Conservation (phyloP, 345 rosid genomes). For the Boechera divaricarpa region DNA sequence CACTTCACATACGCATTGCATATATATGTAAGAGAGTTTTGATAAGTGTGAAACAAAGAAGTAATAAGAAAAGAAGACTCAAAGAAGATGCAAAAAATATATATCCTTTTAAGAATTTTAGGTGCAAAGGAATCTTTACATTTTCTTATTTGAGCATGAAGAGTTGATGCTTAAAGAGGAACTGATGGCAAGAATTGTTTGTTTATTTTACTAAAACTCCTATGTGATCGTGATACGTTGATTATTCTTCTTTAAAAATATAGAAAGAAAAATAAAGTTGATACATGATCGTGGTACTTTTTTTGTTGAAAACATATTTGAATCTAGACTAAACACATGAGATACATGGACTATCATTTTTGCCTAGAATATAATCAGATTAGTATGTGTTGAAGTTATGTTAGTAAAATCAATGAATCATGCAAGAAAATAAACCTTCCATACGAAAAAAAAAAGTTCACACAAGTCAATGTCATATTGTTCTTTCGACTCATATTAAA, state of each 20-base stretch:
- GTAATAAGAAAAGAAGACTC: background rate
- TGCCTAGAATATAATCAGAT: too few relatives aligned
- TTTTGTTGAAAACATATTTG: constrained; percentile 24
- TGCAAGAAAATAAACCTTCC: too few relatives aligned
- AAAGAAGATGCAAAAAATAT: background rate
- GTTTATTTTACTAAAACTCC: background rate
- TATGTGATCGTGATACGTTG: background rate
- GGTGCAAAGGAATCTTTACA: too few relatives aligned
- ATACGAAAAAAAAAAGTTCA: too few relatives aligned
- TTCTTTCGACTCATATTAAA: too few relatives aligned
- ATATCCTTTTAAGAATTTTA: background rate
- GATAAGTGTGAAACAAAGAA: background rate
- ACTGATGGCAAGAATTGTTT: background rate
- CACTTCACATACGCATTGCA: too few relatives aligned
- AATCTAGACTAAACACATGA: background rate
- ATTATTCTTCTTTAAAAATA: background rate
- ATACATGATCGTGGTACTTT: constrained; percentile 1
- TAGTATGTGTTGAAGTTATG: too few relatives aligned
- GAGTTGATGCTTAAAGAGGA: background rate
- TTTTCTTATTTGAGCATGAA: constrained; percentile 6
- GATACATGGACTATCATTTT: background rate
- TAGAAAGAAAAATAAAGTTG: background rate
- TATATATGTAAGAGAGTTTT: too few relatives aligned
- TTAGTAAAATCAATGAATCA: too few relatives aligned
- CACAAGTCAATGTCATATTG: too few relatives aligned